A percentile compares a stretch with the other conserved stretches of the same genome.
These are phyloP conservation scores for Tylopilus subfusipes DNA, from an alignment of 768 basidiomycete genomes.

Conservation along the genomic window DNA sequence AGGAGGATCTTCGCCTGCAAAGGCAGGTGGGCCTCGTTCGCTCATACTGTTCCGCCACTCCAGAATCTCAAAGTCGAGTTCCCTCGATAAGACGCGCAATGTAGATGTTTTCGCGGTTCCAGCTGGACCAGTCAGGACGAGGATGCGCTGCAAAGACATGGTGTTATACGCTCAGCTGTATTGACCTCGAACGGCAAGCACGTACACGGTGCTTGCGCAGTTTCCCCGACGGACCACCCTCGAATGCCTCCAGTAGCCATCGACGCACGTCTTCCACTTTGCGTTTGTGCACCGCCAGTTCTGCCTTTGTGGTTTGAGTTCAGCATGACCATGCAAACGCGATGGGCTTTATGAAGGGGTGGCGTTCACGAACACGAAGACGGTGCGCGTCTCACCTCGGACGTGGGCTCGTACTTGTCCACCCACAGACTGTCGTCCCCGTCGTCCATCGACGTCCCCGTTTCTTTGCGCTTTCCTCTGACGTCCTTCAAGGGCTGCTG, in stretches of 20 bases:
- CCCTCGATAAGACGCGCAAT: constrained; percentile 65
- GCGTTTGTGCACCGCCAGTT: constrained; percentile 74
- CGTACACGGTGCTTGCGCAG: constrained; percentile 72
- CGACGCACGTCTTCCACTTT: constrained; percentile 76
- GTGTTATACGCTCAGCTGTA: background rate
- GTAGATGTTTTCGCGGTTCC: constrained; percentile 91
- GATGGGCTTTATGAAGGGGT: background rate
- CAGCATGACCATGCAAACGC: background rate
- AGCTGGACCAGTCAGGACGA: constrained; percentile 83
- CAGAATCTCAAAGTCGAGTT: constrained; percentile 73
- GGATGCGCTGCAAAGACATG: constrained; percentile 55
- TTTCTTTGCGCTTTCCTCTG: constrained; percentile 27
- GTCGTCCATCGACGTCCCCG: background rate
- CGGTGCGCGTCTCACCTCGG: constrained; percentile 43
- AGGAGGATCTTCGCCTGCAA: constrained; percentile 18
- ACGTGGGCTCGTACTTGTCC: constrained; percentile 58
- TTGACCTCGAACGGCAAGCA: constrained; percentile 5
- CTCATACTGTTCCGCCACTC: constrained; percentile 80
- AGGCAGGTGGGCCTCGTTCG: constrained; percentile 36
- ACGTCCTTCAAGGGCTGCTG: constrained; percentile 4
- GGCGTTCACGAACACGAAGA: constrained; percentile 1
- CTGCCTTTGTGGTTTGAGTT: constrained; percentile 41
- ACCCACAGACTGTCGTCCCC: constrained; percentile 53
- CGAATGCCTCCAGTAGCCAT: constrained; percentile 73
- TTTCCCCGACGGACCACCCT: constrained; percentile 60